phyloP scores from a whole-genome alignment of 371 early-diverging fungal genomes.

The Mortierella sp. region DNA sequence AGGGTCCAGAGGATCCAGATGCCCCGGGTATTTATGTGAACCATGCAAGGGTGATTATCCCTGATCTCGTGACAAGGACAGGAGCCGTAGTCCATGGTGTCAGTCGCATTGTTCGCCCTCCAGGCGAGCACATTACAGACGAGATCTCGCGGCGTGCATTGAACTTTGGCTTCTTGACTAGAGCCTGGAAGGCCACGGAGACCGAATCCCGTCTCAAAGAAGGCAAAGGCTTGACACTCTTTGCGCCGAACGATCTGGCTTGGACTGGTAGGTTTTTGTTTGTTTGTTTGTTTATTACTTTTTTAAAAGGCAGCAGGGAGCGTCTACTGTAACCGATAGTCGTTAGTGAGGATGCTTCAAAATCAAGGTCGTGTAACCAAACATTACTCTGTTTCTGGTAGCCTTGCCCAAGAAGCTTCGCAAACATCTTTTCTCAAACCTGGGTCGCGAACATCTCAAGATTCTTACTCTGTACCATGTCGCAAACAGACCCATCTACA shows the following conservation, averaged over 20 bases:
- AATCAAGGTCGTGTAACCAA: not conserved
- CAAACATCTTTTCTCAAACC: conserved; percentile 31
- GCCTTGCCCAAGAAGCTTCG: conserved; percentile 32
- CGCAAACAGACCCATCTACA: conserved; percentile 32
- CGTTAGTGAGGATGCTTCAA: too few relatives aligned
- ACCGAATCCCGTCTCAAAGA: conserved; percentile 29
- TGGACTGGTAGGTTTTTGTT: conserved; percentile 29
- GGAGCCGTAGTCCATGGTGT: conserved; percentile 45
- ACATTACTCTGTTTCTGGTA: not conserved
- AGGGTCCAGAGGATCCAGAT: not conserved
- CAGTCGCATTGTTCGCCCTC: conserved; percentile 30
- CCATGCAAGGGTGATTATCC: conserved; percentile 27
- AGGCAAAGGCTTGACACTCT: conserved; percentile 35
- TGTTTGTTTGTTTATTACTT: not conserved
- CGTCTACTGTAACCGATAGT: too few relatives aligned
- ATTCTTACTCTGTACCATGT: conserved; percentile 35
- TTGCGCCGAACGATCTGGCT: conserved; percentile 37
- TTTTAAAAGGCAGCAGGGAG: not conserved
- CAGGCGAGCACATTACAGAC: conserved; percentile 33
- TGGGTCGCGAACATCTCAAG: conserved; percentile 43
- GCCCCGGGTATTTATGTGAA: conserved; percentile 21
- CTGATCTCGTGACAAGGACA: conserved; percentile 20
- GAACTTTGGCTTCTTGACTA: conserved; percentile 20
- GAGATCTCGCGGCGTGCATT: conserved; percentile 23
- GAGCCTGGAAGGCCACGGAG: conserved; percentile 31